Evolutionary conservation across 108 stramenopile species (phyloP), one percentile per base, ranked within the genome.

Genomic region (Nitzschia putrida): DNA sequence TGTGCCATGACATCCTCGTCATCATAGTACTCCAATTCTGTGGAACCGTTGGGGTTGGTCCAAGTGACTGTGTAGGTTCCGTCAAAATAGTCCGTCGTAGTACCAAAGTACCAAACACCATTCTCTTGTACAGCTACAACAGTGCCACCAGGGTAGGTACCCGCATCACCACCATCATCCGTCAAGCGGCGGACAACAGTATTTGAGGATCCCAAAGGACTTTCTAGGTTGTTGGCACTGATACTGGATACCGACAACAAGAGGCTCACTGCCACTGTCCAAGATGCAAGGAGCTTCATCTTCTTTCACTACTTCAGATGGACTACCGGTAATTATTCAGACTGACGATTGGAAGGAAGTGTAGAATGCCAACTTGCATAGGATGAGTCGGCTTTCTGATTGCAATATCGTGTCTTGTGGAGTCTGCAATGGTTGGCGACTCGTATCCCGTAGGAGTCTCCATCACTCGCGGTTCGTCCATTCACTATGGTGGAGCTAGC

Each of bases 21-120:
- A 47, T 63, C 61, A 47, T 40, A 63, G 44, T 63, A 63, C 8
- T 63, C 61, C 18, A 63, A 41, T 63, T 63, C 44, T 3, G 47
- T 49, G 14, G 14, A 18, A 18, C 47, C 47, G 21, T 43, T 43
- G 2, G 43, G 43, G 43, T 63, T 20, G 44, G 12, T 14, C 61
- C 61, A 63, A 0, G 61, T 63, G 44, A 63, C 24, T 8, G 61
- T 63, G 61, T 63, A 63, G 21, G 44, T 39, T 22, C 61, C 61
- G 23, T 63, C 44, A 44, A 63, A 63, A 43, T 63, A 63, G 23
- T 63, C 14, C 8, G 61, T 63, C 2, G 44, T 63, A 20, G 13
- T 23, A 24, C 61, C 61, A 20, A 22, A 21, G 22, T 63, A 63
- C 61, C 61, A 63, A 11, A 40, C 44, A 5, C 23, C 44, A 4